A percentile compares a stretch with the other conserved stretches of the same genome.
Evolutionary conservation across 768 basidiomycete genomes (phyloP).

Genomic region (Tylopilus subfusipes): DNA sequence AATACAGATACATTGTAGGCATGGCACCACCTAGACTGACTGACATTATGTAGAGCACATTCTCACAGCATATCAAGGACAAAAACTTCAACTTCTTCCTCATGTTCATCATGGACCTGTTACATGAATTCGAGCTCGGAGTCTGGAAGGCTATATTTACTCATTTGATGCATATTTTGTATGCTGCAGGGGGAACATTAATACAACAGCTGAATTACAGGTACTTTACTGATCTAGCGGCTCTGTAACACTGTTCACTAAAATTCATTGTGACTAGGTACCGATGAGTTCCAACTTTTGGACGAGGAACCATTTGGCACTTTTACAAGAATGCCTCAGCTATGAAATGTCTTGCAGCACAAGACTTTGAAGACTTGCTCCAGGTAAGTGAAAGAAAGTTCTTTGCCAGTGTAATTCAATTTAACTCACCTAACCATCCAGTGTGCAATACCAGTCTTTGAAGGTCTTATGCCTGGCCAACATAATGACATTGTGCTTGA

Average conservation of each 20-base stretch:
- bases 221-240: constrained; percentile 3
- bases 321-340: too few relatives aligned
- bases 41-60: constrained; percentile 34
- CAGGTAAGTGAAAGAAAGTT: constrained; percentile 19
- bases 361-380: too few relatives aligned
- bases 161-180: constrained; percentile 21
- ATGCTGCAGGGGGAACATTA: background rate
- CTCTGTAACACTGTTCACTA: background rate
- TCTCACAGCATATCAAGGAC: constrained; percentile 20
- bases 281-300: constrained; percentile 32
- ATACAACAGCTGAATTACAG: constrained; percentile 24
- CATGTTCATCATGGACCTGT: constrained; percentile 18
- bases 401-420: background rate
- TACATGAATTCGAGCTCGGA: too few relatives aligned
- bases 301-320: constrained; percentile 27
- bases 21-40: background rate
- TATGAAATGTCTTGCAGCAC: too few relatives aligned
- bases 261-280: constrained; percentile 21
- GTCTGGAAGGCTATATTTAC: too few relatives aligned
- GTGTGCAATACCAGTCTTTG: too few relatives aligned
- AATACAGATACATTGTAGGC: constrained; percentile 1
- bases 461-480: too few relatives aligned
- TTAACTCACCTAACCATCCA: background rate
- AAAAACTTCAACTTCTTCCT: constrained; percentile 16
- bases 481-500: constrained; percentile 14